phyloP scores from a whole-genome alignment of 176 grass and related monocot genomes.

The Ensete glaucum region DNA sequence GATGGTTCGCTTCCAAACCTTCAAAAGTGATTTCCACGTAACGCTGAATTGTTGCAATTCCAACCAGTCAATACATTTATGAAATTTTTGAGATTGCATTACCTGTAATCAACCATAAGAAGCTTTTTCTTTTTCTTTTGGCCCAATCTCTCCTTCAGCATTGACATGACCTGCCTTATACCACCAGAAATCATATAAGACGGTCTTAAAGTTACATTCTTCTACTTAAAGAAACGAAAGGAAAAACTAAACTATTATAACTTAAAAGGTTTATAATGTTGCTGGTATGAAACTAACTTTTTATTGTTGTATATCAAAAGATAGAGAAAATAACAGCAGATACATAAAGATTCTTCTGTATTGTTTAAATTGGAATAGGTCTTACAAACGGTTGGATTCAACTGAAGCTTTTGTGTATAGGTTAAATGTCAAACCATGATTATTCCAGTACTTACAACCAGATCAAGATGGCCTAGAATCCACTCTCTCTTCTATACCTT shows the following conservation, averaged over 20 bases:
- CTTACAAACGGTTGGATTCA: neutral
- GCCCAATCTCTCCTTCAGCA: conserved; percentile 81
- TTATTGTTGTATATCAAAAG: too few species aligned
- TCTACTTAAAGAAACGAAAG: neutral
- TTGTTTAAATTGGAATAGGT: neutral
- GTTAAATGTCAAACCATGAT: too few species aligned
- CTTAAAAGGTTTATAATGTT: neutral
- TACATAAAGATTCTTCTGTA: neutral
- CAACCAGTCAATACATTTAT: neutral
- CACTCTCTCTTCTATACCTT: too few species aligned
- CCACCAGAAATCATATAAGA: conserved; percentile 6
- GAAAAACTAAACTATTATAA: neutral
- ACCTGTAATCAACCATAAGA: conserved; percentile 71
- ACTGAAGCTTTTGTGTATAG: too few species aligned
- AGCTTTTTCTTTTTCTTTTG: conserved; percentile 84
- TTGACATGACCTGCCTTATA: conserved; percentile 57
- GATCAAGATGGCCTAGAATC: too few species aligned
- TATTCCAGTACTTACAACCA: too few species aligned
- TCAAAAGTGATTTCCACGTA: neutral
- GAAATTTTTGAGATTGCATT: conserved; percentile 1
- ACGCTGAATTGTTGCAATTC: neutral
- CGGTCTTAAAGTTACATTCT: neutral
- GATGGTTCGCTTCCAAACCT: neutral
- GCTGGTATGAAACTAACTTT: neutral
- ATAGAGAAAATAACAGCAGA: neutral